Evolutionary conservation across 2,329 filamentous ascomycete species (phyloP).

Genomic region (Chalaropsis thielavioides): DNA sequence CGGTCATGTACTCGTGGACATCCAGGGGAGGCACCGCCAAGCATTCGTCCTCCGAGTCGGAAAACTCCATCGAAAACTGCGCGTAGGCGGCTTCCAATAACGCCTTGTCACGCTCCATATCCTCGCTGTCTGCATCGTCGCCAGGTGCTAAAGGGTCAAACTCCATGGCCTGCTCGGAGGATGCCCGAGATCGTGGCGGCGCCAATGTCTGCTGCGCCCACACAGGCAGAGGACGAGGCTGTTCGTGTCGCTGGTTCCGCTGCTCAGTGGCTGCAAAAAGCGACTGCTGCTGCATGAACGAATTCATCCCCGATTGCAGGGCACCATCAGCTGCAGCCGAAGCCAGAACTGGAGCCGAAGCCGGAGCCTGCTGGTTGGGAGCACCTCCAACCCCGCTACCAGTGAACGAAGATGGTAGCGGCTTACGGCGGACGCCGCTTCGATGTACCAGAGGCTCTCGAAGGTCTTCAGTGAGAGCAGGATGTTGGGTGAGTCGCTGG

Average conservation of each 20-base stretch:
- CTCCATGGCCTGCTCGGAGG: neutral
- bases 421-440: conserved; percentile 12
- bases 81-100: conserved; percentile 25
- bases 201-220: neutral
- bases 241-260: neutral
- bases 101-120: conserved; percentile 24
- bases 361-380: neutral
- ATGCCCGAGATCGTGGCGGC: neutral
- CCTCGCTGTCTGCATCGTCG: conserved; percentile 20
- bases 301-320: neutral
- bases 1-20: conserved; percentile 20
- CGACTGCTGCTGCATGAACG: conserved; percentile 7
- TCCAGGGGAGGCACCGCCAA: conserved; percentile 40
- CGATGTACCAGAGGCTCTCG: conserved; percentile 7
- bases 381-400: neutral
- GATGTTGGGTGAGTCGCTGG: neutral
- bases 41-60: conserved; percentile 45
- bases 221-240: neutral
- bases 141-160: conserved; percentile 24
- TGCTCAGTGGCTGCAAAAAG: conserved; percentile 7
- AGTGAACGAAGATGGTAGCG: neutral
- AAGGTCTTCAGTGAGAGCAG: neutral
- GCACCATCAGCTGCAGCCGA: neutral
- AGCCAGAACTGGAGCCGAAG: neutral
- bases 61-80: conserved; percentile 46